These are phyloP conservation scores for Elaeagnus macrophylla DNA, from an alignment of 306 rosid genomes.

Conservation along the genomic window DNA sequence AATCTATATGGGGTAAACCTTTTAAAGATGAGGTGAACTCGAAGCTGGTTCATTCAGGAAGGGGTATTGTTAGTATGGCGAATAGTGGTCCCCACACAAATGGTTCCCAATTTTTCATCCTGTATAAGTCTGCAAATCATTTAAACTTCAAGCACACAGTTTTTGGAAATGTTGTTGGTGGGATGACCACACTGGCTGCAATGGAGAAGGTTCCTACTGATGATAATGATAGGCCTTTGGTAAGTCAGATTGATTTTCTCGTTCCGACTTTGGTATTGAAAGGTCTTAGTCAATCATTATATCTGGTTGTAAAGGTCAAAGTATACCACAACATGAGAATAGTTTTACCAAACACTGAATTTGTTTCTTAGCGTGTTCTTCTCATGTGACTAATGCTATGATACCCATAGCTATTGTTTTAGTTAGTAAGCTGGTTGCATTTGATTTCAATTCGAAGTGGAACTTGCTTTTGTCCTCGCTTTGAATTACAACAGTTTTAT, in stretches of 20 bases:
- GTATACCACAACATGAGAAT: no score
- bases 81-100: constrained; percentile 96
- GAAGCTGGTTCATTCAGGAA: constrained; percentile 83
- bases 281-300: background rate
- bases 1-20: constrained; percentile 94
- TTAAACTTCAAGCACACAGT: constrained; percentile 92
- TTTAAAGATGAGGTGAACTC: constrained; percentile 90
- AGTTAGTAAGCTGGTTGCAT: no score
- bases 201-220: constrained; percentile 95
- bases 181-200: constrained; percentile 70
- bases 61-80: constrained; percentile 98
- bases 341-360: no score
- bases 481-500: no score
- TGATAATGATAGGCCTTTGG: constrained; percentile 80
- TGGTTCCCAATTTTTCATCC: constrained; percentile 94
- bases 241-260: constrained; percentile 18
- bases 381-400: no score
- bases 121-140: constrained; percentile 89
- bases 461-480: no score
- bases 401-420: no score
- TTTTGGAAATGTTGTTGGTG: constrained; percentile 89
- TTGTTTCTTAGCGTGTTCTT: no score
- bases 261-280: background rate
- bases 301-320: no score
- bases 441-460: no score